phyloP scores from a whole-genome alignment of 257 asterid species.

The Orobanche coerulescens region DNA sequence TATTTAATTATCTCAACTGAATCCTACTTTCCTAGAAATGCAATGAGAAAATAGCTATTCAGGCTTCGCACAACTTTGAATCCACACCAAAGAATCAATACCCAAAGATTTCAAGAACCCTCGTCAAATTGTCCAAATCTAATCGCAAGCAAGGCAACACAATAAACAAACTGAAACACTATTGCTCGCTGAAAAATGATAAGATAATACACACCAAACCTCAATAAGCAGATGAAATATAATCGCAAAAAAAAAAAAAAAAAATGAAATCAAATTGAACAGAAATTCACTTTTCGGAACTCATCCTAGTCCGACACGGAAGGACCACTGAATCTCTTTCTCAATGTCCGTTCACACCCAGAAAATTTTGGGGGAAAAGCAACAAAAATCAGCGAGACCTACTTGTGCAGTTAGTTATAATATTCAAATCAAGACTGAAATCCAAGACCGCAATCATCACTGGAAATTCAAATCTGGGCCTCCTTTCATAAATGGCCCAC shows the following conservation, averaged over 20 bases:
- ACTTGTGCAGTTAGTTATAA: slow-evolving; percentile 18
- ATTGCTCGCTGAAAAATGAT: slow-evolving; percentile 18
- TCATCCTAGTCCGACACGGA: slow-evolving; percentile 13
- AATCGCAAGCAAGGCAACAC: slow-evolving; percentile 10
- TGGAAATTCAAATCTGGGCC: slow-evolving; percentile 38
- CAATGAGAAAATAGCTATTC: slow-evolving; percentile 10
- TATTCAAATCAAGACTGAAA: slow-evolving; percentile 21
- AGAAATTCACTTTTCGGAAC: slow-evolving; percentile 3
- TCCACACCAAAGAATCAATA: slow-evolving; percentile 24
- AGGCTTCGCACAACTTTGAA: slow-evolving; percentile 16
- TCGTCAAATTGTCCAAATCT: slow-evolving; percentile 27
- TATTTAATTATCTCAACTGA: neutral
- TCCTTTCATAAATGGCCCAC: slow-evolving; percentile 26
- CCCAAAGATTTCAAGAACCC: slow-evolving; percentile 13
- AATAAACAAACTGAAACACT: slow-evolving; percentile 16
- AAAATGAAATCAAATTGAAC: neutral
- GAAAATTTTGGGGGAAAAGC: neutral
- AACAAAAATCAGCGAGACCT: slow-evolving; percentile 16
- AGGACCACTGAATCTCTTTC: neutral
- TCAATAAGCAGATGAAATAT: neutral
- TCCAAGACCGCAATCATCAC: slow-evolving; percentile 18
- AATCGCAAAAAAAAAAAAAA: neutral
- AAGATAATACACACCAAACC: slow-evolving; percentile 17
- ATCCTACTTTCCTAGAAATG: slow-evolving; percentile 14
- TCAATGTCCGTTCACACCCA: slow-evolving; percentile 22